Conservation (phyloP, 2,329 filamentous ascomycete genomes). For the Dactylellina parvicollis region DNA sequence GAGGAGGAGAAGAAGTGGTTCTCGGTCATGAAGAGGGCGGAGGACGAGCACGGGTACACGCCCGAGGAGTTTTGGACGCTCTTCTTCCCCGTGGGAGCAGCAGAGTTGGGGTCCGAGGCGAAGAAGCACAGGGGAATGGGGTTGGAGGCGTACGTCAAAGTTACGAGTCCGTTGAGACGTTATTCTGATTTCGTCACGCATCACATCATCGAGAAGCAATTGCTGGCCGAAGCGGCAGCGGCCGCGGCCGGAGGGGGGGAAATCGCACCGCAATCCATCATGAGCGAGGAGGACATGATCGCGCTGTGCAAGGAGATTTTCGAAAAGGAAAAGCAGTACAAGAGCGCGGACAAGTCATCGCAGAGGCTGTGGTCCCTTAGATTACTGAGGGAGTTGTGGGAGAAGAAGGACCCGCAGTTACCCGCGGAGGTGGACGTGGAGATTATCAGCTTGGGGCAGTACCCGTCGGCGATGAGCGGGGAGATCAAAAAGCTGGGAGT, state of each 20-base stretch:
- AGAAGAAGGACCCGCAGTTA: conserved; percentile 8
- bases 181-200: conserved; percentile 72
- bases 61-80: conserved; percentile 28
- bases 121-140: conserved; percentile 15
- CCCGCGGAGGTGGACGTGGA: conserved; percentile 9
- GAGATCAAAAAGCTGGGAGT: conserved; percentile 23
- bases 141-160: conserved; percentile 69
- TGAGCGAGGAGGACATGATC: conserved; percentile 51
- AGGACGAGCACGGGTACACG: conserved; percentile 24
- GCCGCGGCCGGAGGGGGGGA: conserved; percentile 37
- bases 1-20: conserved; percentile 64
- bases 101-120: conserved; percentile 4
- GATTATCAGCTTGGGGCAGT: conserved; percentile 34
- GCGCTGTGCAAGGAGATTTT: conserved; percentile 39
- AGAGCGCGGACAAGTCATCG: conserved; percentile 25
- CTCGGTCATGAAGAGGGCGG: neutral
- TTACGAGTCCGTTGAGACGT: conserved; percentile 73
- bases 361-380: conserved; percentile 32
- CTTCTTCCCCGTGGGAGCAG: conserved; percentile 22
- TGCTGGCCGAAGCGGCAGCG: conserved; percentile 60
- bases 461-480: conserved; percentile 15
- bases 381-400: conserved; percentile 34
- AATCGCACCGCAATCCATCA: conserved; percentile 38
- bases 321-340: conserved; percentile 9
- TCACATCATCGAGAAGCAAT: conserved; percentile 73